These are phyloP conservation scores for Atractiella rhizophila DNA, from an alignment of 768 basidiomycete species.

Conservation along the genomic window DNA sequence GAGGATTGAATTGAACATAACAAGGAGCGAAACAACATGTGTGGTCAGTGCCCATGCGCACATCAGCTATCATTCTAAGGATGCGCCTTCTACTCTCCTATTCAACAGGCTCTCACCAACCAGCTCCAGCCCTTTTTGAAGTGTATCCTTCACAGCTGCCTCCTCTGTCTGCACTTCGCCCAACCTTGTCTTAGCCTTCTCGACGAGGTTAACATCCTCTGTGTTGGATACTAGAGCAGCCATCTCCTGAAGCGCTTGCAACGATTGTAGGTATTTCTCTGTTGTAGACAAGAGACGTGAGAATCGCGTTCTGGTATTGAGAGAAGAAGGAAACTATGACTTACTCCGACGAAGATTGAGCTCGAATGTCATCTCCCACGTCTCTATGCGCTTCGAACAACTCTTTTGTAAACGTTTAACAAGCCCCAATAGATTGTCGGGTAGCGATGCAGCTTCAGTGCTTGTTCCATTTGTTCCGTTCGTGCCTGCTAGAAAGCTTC, in stretches of 20 bases:
- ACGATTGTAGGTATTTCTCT: conserved; percentile 64
- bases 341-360: conserved; percentile 56
- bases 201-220: too few species aligned
- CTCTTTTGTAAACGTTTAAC: conserved; percentile 37
- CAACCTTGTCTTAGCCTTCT: too few species aligned
- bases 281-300: not conserved
- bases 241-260: conserved; percentile 36
- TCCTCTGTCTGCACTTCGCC: too few species aligned
- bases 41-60: too few species aligned
- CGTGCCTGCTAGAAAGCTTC: conserved; percentile 23
- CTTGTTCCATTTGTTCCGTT: conserved; percentile 56
- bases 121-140: too few species aligned
- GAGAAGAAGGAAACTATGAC: conserved; percentile 16
- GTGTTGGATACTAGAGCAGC: too few species aligned
- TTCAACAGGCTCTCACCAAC: too few species aligned
- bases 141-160: too few species aligned
- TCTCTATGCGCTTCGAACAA: conserved; percentile 33
- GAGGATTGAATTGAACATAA: too few species aligned
- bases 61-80: too few species aligned
- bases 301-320: not conserved
- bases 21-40: too few species aligned
- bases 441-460: conserved; percentile 41
- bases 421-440: conserved; percentile 51
- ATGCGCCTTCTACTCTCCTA: too few species aligned
- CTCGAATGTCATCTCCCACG: conserved; percentile 53